These are phyloP conservation scores for Anthostomella pinea DNA, from an alignment of 2,329 filamentous ascomycete species.

Conservation along the genomic window DNA sequence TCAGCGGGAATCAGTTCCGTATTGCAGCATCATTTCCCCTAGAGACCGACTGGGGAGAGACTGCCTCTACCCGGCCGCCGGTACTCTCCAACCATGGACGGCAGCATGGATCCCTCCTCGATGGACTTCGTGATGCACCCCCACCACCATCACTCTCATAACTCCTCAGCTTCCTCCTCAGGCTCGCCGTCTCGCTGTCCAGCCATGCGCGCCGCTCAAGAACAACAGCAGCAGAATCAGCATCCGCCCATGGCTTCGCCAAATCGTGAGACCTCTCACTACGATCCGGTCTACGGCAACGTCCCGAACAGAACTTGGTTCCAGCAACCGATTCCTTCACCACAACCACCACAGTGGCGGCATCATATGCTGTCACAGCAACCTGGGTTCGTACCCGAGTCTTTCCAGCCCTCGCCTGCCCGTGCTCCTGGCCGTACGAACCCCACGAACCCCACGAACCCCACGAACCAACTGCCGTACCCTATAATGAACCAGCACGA, in stretches of 20 bases:
- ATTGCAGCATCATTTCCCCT: too few species aligned
- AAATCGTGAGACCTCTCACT: slow-evolving; percentile 17
- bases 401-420: too few species aligned
- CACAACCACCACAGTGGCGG: slow-evolving; percentile 8
- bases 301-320: slow-evolving; percentile 4
- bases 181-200: slow-evolving; percentile 26
- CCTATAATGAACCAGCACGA: slow-evolving; percentile 4
- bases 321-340: slow-evolving; percentile 11
- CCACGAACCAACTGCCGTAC: slow-evolving; percentile 9
- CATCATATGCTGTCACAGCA: slow-evolving; percentile 5
- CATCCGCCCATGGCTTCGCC: slow-evolving; percentile 16
- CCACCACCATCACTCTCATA: slow-evolving; percentile 19
- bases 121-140: slow-evolving; percentile 30
- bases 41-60: too few species aligned
- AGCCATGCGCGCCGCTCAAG: slow-evolving; percentile 25
- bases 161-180: slow-evolving; percentile 11
- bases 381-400: slow-evolving; percentile 2
- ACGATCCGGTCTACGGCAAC: slow-evolving; percentile 24
- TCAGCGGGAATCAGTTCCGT: too few species aligned
- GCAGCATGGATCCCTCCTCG: slow-evolving; percentile 25
- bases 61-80: slow-evolving; percentile 15
- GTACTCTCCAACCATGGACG: slow-evolving; percentile 13
- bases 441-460: not conserved
- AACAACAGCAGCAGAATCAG: slow-evolving; percentile 26
- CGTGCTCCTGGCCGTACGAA: too few species aligned